Conservation (phyloP, 257 asterid genomes). For the Fraxinus americana region DNA sequence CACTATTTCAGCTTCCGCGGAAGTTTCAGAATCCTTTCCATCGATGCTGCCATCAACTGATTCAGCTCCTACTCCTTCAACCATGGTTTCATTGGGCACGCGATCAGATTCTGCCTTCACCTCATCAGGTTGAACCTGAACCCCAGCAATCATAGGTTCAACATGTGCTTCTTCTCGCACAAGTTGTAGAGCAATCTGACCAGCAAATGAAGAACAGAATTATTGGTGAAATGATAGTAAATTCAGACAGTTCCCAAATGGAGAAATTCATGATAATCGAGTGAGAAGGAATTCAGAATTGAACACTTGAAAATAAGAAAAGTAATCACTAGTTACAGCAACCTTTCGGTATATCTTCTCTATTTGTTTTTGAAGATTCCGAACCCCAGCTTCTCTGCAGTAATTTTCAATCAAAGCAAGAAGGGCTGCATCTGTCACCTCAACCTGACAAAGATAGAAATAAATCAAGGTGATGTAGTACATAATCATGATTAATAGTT, state of each 20-base stretch:
- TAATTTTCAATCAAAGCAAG: constrained; percentile 90
- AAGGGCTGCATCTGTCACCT: constrained; percentile 88
- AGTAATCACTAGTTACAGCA: background rate
- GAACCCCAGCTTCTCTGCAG: constrained; percentile 98
- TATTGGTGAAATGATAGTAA: constrained; percentile 10
- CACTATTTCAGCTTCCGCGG: constrained; percentile 57
- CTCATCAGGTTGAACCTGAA: constrained; percentile 30
- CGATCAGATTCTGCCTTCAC: constrained; percentile 38
- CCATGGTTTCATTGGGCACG: constrained; percentile 26
- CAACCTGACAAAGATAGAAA: constrained; percentile 60
- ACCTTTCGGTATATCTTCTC: constrained; percentile 99
- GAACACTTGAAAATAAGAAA: constrained; percentile 5
- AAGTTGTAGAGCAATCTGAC: constrained; percentile 86
- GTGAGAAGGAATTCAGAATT: background rate
- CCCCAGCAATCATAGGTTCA: constrained; percentile 32
- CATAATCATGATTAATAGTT: too few species aligned
- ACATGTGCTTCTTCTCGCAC: constrained; percentile 61
- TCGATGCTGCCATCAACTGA: constrained; percentile 21
- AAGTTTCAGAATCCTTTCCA: constrained; percentile 33
- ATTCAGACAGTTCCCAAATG: background rate
- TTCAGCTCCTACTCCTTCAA: constrained; percentile 44
- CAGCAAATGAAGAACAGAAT: constrained; percentile 16
- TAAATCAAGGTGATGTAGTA: constrained; percentile 4
- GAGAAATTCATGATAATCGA: constrained; percentile 5
- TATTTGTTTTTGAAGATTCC: constrained; percentile 98